A percentile compares a stretch with the other conserved stretches of the same genome.
These are phyloP conservation scores for Vitis hybrid DNA, from an alignment of 177 flowering plant genomes.

Conservation along the genomic window DNA sequence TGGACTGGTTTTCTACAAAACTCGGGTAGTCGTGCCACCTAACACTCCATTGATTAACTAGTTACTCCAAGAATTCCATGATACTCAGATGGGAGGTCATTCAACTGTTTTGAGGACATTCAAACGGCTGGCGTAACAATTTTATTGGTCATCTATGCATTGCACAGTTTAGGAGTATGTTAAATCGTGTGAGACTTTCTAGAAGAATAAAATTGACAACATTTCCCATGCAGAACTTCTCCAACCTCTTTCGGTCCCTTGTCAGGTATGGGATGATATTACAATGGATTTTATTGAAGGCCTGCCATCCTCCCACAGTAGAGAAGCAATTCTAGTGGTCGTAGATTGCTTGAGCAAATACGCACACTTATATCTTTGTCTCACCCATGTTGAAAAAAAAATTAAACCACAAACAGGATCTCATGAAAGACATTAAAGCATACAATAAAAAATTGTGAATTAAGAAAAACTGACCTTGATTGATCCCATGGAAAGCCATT, in stretches of 20 bases:
- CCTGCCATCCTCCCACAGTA: neutral
- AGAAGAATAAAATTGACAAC: neutral
- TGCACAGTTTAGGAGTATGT: neutral
- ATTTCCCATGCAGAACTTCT: neutral
- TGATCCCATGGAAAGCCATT: too few relatives aligned
- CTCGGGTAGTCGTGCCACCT: too few relatives aligned
- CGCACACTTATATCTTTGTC: constrained; percentile 1
- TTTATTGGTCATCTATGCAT: neutral
- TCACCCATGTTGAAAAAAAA: neutral
- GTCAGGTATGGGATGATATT: neutral
- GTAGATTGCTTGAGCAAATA: constrained; percentile 11
- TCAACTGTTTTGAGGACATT: neutral
- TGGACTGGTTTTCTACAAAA: too few relatives aligned
- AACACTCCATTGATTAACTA: too few relatives aligned
- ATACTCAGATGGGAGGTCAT: neutral
- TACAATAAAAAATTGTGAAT: too few relatives aligned
- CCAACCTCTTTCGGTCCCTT: neutral
- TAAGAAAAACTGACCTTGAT: too few relatives aligned
- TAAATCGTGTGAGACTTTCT: neutral
- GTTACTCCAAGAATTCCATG: too few relatives aligned
- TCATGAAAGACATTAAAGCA: too few relatives aligned
- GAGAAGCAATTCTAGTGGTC: neutral
- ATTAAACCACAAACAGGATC: too few relatives aligned
- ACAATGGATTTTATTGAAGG: constrained; percentile 1
- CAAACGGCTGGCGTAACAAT: neutral